A percentile compares a stretch with the other conserved stretches of the same genome.
These are phyloP conservation scores for Lactarius psammicola DNA, from an alignment of 768 basidiomycete species.

Conservation along the genomic window DNA sequence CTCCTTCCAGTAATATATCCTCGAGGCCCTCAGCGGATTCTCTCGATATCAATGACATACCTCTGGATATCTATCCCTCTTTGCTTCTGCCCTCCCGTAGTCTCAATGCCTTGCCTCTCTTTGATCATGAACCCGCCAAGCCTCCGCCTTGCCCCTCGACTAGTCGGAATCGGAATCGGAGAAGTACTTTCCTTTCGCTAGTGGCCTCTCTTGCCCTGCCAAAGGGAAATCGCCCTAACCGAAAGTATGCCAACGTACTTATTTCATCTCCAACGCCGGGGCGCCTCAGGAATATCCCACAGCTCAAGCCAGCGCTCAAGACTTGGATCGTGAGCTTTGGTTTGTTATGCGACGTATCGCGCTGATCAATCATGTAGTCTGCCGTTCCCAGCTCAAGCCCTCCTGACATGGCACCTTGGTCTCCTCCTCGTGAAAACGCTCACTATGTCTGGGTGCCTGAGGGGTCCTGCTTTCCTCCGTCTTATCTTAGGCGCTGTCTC, in stretches of 20 bases:
- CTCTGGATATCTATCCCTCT: conserved; percentile 24
- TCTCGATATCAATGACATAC: conserved; percentile 21
- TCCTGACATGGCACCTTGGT: conserved; percentile 27
- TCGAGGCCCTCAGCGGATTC: conserved; percentile 22
- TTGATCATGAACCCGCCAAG: conserved; percentile 9
- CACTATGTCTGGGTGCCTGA: conserved; percentile 27
- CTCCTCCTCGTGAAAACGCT: conserved; percentile 20
- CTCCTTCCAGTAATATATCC: conserved; percentile 20
- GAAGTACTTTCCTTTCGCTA: conserved; percentile 21
- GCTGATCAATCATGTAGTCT: conserved; percentile 17
- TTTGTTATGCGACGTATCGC: not conserved
- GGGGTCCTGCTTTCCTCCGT: conserved; percentile 29
- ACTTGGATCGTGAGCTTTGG: conserved; percentile 27
- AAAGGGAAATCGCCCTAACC: conserved; percentile 14
- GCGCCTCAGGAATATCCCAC: conserved; percentile 22
- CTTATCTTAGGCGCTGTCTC: conserved; percentile 15
- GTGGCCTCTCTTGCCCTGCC: conserved; percentile 25
- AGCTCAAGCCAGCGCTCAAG: conserved; percentile 23
- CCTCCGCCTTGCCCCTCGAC: conserved; percentile 16
- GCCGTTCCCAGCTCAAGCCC: conserved; percentile 12
- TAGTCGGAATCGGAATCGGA: conserved; percentile 10
- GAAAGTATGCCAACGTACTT: conserved; percentile 23
- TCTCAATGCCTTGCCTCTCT: conserved; percentile 23
- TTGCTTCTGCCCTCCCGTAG: conserved; percentile 22
- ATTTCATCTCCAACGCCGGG: conserved; percentile 25